Percentiles rank a stretch among this genome's conserved stretches.
phyloP scores from a whole-genome alignment of 495 filamentous ascomycete genomes.

The Lasiosphaeria hispida region DNA sequence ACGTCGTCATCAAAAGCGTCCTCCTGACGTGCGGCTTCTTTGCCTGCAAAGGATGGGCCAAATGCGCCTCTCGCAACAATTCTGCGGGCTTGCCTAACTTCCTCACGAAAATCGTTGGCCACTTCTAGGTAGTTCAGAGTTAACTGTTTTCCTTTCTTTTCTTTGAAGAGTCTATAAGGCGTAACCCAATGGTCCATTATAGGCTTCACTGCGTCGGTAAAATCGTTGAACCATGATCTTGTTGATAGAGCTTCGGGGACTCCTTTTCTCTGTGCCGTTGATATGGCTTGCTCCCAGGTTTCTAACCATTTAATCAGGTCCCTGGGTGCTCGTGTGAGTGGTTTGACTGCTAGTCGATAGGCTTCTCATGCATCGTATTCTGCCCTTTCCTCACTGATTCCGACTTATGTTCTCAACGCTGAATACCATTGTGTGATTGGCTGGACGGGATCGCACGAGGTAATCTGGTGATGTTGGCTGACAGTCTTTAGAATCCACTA shows the following conservation, averaged over 20 bases:
- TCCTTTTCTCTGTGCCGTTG: neutral
- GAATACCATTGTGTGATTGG: neutral
- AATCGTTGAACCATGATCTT: constrained; percentile 3
- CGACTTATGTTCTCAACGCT: neutral
- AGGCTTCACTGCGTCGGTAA: constrained; percentile 7
- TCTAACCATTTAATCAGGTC: constrained; percentile 9
- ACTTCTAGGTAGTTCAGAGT: constrained; percentile 1
- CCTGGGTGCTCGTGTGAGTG: neutral
- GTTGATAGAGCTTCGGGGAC: neutral
- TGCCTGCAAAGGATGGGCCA: constrained; percentile 1
- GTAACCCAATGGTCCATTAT: constrained; percentile 3
- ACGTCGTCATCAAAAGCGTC: constrained; percentile 5
- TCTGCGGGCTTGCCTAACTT: neutral
- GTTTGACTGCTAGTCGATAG: neutral
- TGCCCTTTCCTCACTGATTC: constrained; percentile 3
- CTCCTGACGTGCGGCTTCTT: neutral
- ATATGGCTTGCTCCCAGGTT: constrained; percentile 1
- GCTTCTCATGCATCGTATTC: neutral
- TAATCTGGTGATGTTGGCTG: neutral
- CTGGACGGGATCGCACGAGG: neutral
- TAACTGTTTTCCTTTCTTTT: neutral
- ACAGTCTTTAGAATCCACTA: constrained; percentile 5
- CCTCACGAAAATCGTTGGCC: constrained; percentile 5
- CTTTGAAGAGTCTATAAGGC: neutral
- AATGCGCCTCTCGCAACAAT: neutral